These are phyloP conservation scores for Solanum hybrid DNA, from an alignment of 305 asterid species.

Conservation along the genomic window DNA sequence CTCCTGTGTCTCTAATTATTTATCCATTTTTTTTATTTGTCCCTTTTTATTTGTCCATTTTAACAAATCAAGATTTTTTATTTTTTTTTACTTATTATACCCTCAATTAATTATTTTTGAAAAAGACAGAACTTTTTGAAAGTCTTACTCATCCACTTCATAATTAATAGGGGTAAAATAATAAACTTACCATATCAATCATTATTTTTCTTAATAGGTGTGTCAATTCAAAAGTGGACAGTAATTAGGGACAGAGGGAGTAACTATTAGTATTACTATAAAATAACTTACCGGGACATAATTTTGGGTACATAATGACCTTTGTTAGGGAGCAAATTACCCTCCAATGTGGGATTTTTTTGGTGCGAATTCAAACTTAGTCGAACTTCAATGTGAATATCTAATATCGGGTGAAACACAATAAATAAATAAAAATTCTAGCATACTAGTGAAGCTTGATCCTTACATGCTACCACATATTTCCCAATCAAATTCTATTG, in stretches of 20 bases:
- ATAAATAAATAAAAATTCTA: too few relatives aligned
- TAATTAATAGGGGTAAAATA: not conserved
- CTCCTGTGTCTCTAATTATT: too few relatives aligned
- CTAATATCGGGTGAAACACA: not conserved
- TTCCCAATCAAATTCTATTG: not conserved
- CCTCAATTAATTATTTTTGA: too few relatives aligned
- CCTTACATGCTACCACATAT: not conserved
- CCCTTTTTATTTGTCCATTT: too few relatives aligned
- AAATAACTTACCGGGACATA: not conserved
- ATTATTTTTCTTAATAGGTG: not conserved
- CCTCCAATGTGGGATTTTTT: too few relatives aligned
- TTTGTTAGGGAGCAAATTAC: not conserved
- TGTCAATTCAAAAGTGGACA: not conserved
- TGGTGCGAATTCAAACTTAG: not conserved
- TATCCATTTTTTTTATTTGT: too few relatives aligned
- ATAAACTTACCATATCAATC: not conserved
- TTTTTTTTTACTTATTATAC: too few relatives aligned
- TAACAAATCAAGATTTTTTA: too few relatives aligned
- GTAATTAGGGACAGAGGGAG: not conserved
- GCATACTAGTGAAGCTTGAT: not conserved
- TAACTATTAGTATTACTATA: not conserved
- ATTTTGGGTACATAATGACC: not conserved
- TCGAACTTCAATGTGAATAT: not conserved
- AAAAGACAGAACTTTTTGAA: too few relatives aligned
- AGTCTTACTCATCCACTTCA: too few relatives aligned